phyloP scores from a whole-genome alignment of 768 basidiomycete genomes.

The Leccinum disarticulatum region DNA sequence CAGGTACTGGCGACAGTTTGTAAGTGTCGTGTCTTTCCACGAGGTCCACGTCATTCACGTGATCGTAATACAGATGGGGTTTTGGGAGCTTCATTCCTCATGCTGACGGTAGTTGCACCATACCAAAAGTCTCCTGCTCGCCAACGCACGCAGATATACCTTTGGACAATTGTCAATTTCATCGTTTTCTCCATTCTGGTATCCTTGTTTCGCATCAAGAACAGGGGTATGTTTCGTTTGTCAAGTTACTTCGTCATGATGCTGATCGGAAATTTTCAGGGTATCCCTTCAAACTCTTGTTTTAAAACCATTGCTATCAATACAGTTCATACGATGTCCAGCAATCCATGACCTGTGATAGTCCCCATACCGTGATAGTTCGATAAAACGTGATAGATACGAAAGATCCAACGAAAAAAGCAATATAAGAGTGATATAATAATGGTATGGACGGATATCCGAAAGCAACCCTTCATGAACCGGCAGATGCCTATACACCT shows the following conservation, averaged over 20 bases:
- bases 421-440: conserved; percentile 19
- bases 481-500: conserved; percentile 11
- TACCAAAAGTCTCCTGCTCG: conserved; percentile 66
- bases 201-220: conserved; percentile 88
- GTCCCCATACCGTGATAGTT: conserved; percentile 1
- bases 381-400: conserved; percentile 24
- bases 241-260: not conserved
- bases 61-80: conserved; percentile 63
- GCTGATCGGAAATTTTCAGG: conserved; percentile 38
- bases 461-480: not conserved
- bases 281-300: conserved; percentile 78
- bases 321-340: not conserved
- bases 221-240: conserved; percentile 57
- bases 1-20: conserved; percentile 85
- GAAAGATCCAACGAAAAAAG: conserved; percentile 20
- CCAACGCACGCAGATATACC: conserved; percentile 84
- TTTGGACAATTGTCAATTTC: conserved; percentile 82
- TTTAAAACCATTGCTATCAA: conserved; percentile 39
- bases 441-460: conserved; percentile 12
- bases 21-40: conserved; percentile 42
- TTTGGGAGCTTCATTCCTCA: conserved; percentile 73
- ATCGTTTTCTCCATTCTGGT: conserved; percentile 85
- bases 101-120: conserved; percentile 81
- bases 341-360: conserved; percentile 3
- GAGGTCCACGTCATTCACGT: not conserved